Evolutionary conservation across 768 basidiomycete genomes (phyloP).

Genomic region (Grammothele lineata): DNA sequence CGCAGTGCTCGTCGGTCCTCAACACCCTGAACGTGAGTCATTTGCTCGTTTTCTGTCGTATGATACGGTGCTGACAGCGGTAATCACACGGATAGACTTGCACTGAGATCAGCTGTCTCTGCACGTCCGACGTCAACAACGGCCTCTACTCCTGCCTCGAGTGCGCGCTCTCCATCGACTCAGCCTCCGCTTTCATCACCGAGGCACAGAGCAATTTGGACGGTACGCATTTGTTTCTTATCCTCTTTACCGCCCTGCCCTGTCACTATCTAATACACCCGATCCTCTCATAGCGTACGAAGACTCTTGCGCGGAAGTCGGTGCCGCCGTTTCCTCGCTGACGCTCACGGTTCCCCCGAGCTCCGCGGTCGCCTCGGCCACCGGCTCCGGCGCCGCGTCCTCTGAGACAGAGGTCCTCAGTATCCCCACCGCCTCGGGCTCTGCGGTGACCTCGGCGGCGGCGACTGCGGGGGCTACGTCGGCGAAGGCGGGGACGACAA

Average conservation of each 20-base stretch:
- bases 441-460: no score
- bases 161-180: slow-evolving; percentile 10
- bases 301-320: background rate
- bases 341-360: background rate
- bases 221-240: background rate
- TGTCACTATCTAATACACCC: no score
- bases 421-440: background rate
- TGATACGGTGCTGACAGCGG: background rate
- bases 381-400: background rate
- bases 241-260: no score
- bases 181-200: background rate
- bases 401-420: no score
- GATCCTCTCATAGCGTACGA: slow-evolving; percentile 1
- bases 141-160: slow-evolving; percentile 12
- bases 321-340: slow-evolving; percentile 1
- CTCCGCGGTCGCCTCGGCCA: background rate
- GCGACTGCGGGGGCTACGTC: no score
- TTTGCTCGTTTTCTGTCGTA: no score
- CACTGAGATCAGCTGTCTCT: slow-evolving; percentile 7
- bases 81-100: background rate
- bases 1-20: slow-evolving; percentile 5
- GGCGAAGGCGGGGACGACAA: no score
- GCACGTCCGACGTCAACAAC: slow-evolving; percentile 5
- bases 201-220: slow-evolving; percentile 8
- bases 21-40: slow-evolving; percentile 3